Conservation (phyloP, 2,329 filamentous ascomycete species). For the Lasiodiplodia sp. region DNA sequence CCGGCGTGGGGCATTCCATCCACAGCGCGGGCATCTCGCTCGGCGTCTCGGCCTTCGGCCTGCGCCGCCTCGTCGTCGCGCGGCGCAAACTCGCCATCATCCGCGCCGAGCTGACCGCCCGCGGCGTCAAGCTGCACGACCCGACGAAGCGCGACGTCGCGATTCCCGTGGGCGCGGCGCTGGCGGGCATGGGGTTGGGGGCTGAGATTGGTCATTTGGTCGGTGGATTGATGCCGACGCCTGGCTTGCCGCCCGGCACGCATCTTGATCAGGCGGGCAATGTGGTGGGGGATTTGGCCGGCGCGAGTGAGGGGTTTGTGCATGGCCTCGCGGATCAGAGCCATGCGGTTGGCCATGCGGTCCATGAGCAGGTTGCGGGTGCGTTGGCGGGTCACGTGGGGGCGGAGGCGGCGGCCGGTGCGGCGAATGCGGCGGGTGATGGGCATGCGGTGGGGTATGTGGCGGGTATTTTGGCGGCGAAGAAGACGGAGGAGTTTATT, state of each 20-base stretch:
- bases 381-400: conserved; percentile 3
- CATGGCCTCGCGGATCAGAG: neutral
- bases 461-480: conserved; percentile 25
- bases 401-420: neutral
- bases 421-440: neutral
- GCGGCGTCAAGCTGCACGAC: conserved; percentile 10
- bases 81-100: conserved; percentile 14
- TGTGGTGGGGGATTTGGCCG: neutral
- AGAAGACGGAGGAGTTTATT: conserved; percentile 26
- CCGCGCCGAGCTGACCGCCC: neutral
- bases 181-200: conserved; percentile 10
- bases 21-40: conserved; percentile 17
- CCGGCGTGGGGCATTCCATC: neutral
- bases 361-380: conserved; percentile 3
- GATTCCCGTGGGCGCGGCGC: conserved; percentile 8
- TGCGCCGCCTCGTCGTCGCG: conserved; percentile 5
- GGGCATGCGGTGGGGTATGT: conserved; percentile 19
- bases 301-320: conserved; percentile 4
- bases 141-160: conserved; percentile 16
- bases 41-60: conserved; percentile 10
- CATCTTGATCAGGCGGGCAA: neutral
- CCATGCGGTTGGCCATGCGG: neutral
- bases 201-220: conserved; percentile 1
- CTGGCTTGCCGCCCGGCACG: neutral
- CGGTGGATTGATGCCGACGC: neutral